Evolutionary conservation across 257 asterid genomes (phyloP).

Genomic region (Solanum phureja): DNA sequence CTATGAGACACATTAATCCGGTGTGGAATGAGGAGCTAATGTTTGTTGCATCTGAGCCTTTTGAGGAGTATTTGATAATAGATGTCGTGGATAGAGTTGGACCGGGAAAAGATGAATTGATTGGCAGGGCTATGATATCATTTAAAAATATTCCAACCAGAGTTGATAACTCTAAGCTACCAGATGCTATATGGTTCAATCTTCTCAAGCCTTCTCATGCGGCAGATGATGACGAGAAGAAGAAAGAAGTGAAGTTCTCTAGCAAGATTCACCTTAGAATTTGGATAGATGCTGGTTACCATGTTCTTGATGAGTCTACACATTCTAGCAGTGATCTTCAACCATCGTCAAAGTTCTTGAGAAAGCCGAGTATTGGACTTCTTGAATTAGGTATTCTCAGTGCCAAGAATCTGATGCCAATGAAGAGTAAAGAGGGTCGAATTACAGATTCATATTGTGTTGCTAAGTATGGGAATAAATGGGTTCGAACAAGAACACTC

Average conservation of each 20-base stretch:
- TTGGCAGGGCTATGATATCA: constrained; percentile 55
- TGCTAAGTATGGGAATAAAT: constrained; percentile 93
- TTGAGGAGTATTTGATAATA: constrained; percentile 50
- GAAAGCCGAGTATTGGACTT: constrained; percentile 67
- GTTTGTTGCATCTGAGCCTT: constrained; percentile 77
- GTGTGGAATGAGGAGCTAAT: constrained; percentile 88
- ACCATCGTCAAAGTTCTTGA: constrained; percentile 59
- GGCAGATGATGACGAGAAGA: constrained; percentile 38
- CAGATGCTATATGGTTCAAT: constrained; percentile 60
- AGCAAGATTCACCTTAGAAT: constrained; percentile 68
- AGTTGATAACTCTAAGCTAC: constrained; percentile 37
- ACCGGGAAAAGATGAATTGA: constrained; percentile 44
- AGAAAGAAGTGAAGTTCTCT: constrained; percentile 72
- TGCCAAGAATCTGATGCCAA: constrained; percentile 57
- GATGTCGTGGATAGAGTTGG: constrained; percentile 63
- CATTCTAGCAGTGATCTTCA: constrained; percentile 82
- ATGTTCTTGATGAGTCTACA: constrained; percentile 78
- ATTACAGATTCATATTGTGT: constrained; percentile 83
- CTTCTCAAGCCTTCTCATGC: constrained; percentile 43
- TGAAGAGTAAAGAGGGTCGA: constrained; percentile 74
- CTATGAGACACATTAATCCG: constrained; percentile 36
- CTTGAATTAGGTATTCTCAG: constrained; percentile 83
- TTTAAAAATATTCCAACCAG: constrained; percentile 39
- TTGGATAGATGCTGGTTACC: constrained; percentile 69
- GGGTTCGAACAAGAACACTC: constrained; percentile 88